Conservation (phyloP, 139 green algal genomes). For the Asterochloris sp. region DNA sequence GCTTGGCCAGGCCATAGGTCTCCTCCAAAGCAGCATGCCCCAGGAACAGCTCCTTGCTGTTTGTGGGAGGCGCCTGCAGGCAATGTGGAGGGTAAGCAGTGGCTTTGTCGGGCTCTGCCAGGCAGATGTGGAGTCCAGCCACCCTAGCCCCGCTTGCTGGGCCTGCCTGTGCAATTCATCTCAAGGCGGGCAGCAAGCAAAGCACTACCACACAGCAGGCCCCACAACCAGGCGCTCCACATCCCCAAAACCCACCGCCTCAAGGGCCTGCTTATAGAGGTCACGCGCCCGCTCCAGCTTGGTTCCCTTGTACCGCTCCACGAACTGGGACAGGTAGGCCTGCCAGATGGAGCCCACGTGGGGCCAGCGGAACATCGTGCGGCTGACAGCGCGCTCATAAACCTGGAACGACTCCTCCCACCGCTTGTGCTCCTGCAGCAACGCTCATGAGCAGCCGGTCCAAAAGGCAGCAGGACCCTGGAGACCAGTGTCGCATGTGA, state of each 20-base stretch:
- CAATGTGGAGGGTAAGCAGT: not conserved
- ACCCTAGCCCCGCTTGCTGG: too few species aligned
- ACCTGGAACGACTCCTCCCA: constrained; percentile 94
- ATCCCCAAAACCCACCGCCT: constrained; percentile 11
- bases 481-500: too few species aligned
- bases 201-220: too few species aligned
- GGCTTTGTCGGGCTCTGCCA: too few species aligned
- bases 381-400: constrained; percentile 87
- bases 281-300: constrained; percentile 96
- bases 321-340: constrained; percentile 90
- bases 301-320: constrained; percentile 77
- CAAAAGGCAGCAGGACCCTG: too few species aligned
- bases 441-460: not conserved
- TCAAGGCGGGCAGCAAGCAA: too few species aligned
- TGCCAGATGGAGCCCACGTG: constrained; percentile 94
- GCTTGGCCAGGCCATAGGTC: constrained; percentile 81
- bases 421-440: constrained; percentile 87
- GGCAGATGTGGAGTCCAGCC: too few species aligned
- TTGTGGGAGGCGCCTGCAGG: constrained; percentile 42
- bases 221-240: too few species aligned
- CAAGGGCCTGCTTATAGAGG: constrained; percentile 90
- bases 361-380: constrained; percentile 91
- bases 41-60: constrained; percentile 72
- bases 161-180: too few species aligned
- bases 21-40: constrained; percentile 91